Base-by-base conservation (phyloP, 164 flowering plant genomes). In the Dillenia turbinata region DNA sequence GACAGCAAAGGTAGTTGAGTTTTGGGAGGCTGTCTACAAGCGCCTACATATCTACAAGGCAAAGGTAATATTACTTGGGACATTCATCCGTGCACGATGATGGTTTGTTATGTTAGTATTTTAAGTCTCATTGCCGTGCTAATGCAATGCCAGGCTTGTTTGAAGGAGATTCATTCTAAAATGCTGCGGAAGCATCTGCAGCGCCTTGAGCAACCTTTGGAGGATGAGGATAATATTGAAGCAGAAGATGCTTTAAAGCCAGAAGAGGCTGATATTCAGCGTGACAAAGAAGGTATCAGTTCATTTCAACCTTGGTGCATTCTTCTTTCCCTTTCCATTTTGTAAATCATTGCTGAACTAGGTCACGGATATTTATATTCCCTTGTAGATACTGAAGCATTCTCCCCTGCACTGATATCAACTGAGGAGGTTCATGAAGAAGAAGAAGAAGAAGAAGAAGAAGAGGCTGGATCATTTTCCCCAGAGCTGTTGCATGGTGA, bases 21-120 rank as follows among this genome's bases (percentile, higher is more conserved):
- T 80, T 63, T 95, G 99, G 99, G 97, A 95, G 66, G 97, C 94
- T 66, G 74, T 95, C 71, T 80, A 89, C 64, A 95, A 92, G 77
- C 96, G 92, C 49, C 86, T 95, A 52, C 88, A 84, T 40, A 92
- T 92, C 61, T 95, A 71, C 79, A 92, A 95, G 76, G 97, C 99
- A 46, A 90, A 86, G 92, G 97, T 90, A 82, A 16, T 56, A 19
- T 49, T 12, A 49, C 45, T 33, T 33, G 40, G 40, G 40, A 33
- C 40, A 33, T 33, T 26, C 3, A 6, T 33, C 40, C 4, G 5
- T 33, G 40, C 40, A 33, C 40, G 40, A 33, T 33, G 40, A 33
- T 33, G 7, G 40, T 33, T 33, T 33, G 40, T 33, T 33, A 33
- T 33, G 40, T 33, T 33, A 4, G 40, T 33, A 33, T 33, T 5